Conservation (phyloP, 352 stramenopile genomes). For the Phytophthora pluvialis region DNA sequence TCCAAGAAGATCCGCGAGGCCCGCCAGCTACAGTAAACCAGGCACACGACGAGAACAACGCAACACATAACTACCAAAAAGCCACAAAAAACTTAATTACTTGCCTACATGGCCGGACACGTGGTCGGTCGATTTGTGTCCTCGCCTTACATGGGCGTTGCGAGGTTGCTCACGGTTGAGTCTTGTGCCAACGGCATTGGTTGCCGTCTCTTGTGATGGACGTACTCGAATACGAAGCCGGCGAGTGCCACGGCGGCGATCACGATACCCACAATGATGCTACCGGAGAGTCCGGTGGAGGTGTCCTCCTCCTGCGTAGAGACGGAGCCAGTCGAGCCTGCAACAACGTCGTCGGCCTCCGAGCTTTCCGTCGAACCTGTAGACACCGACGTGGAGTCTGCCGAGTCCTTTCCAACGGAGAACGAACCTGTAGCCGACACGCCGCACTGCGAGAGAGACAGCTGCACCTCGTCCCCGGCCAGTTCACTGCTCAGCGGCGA, state of each 20-base stretch:
- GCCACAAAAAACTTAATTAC: conserved; percentile 40
- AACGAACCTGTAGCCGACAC: conserved; percentile 36
- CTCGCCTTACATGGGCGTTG: conserved; percentile 31
- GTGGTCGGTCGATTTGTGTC: conserved; percentile 28
- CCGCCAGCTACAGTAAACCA: conserved; percentile 36
- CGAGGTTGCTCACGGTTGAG: conserved; percentile 25
- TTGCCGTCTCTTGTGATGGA: conserved; percentile 74
- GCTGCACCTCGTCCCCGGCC: conserved; percentile 34
- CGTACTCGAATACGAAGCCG: conserved; percentile 78
- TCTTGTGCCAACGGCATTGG: conserved; percentile 26
- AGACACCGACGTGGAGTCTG: conserved; percentile 25
- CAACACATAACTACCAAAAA: conserved; percentile 17
- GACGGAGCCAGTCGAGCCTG: conserved; percentile 28
- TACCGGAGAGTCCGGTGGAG: conserved; percentile 63
- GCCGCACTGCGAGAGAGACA: conserved; percentile 62
- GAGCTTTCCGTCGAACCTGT: conserved; percentile 25
- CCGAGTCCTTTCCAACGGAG: conserved; percentile 19
- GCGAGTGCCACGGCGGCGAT: conserved; percentile 67
- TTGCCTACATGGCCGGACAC: conserved; percentile 38
- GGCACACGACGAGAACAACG: background rate
- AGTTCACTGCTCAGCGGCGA: conserved; percentile 41
- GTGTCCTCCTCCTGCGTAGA: conserved; percentile 61
- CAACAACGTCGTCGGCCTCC: conserved; percentile 6
- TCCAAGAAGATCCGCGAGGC: conserved; percentile 69
- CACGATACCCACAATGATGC: conserved; percentile 72